Percentiles rank a stretch among this genome's conserved stretches.
phyloP scores from a whole-genome alignment of 2,329 filamentous ascomycete species.

The Botrytis deweyae region DNA sequence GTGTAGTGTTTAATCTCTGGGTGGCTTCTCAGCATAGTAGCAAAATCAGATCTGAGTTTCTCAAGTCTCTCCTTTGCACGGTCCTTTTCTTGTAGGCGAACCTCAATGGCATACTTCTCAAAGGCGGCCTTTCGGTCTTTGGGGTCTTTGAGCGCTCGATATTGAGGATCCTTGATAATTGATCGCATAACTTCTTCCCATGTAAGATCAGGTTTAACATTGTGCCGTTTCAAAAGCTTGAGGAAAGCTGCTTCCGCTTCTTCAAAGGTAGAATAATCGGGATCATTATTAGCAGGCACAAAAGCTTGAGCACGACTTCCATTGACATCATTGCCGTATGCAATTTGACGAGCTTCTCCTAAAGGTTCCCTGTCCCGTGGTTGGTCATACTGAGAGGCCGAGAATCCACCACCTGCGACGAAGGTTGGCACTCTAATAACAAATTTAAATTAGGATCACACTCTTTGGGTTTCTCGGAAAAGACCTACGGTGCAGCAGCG shows the following conservation, averaged over 20 bases:
- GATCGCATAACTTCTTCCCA: conserved; percentile 88
- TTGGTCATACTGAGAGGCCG: conserved; percentile 37
- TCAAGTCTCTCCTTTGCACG: conserved; percentile 88
- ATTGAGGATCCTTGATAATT: conserved; percentile 87
- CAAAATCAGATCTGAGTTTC: conserved; percentile 91
- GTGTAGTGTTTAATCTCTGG: conserved; percentile 97
- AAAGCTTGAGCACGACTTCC: conserved; percentile 54
- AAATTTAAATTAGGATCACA: conserved; percentile 23
- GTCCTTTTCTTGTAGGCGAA: conserved; percentile 89
- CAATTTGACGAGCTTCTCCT: conserved; percentile 58
- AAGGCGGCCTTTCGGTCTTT: conserved; percentile 88
- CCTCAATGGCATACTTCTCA: conserved; percentile 90
- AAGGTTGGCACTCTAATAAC: conserved; percentile 42
- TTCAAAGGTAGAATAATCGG: conserved; percentile 75
- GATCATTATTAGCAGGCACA: conserved; percentile 65
- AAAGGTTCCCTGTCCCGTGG: conserved; percentile 43
- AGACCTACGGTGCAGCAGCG: conserved; percentile 47
- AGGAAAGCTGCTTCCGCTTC: conserved; percentile 92
- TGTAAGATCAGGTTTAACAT: conserved; percentile 85
- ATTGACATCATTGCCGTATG: conserved; percentile 54
- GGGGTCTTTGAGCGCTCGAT: conserved; percentile 88
- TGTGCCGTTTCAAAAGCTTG: conserved; percentile 81
- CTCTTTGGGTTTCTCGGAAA: not conserved
- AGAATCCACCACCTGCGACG: conserved; percentile 44
- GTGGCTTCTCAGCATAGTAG: conserved; percentile 92